phyloP scores from a whole-genome alignment of 345 rosid species.

The Pseudoturritis turrita region DNA sequence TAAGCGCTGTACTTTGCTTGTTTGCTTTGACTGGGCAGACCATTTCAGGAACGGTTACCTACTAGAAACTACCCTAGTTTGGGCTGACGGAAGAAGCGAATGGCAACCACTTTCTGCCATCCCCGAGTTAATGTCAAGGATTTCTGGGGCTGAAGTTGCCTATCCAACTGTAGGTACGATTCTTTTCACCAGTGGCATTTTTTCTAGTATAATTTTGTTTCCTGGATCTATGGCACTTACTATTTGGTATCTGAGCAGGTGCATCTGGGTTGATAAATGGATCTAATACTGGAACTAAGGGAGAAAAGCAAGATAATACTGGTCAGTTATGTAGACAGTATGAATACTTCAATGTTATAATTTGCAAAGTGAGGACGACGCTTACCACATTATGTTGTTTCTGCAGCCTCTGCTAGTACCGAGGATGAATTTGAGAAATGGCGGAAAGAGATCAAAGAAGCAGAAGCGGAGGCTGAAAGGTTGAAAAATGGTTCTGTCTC shows the following conservation, averaged over 20 bases:
- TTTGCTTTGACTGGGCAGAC: conserved; percentile 65
- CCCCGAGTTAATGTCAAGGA: conserved; percentile 52
- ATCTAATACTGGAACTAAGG: conserved; percentile 21
- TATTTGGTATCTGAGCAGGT: conserved; percentile 6
- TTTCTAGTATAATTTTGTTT: conserved; percentile 3
- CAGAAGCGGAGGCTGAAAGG: conserved; percentile 57
- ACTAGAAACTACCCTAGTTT: conserved; percentile 61
- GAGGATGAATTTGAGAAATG: conserved; percentile 87
- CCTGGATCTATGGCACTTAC: not conserved
- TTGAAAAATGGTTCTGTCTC: conserved; percentile 49
- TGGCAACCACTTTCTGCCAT: conserved; percentile 82
- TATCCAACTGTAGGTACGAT: conserved; percentile 42
- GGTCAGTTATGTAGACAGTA: conserved; percentile 11
- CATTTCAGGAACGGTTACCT: conserved; percentile 77
- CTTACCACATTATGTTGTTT: conserved; percentile 29
- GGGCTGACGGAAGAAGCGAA: conserved; percentile 81
- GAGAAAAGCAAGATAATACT: conserved; percentile 15
- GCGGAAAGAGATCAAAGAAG: conserved; percentile 75
- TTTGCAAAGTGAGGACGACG: not conserved
- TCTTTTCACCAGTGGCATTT: not conserved
- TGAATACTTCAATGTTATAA: not conserved
- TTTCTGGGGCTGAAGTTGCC: conserved; percentile 33
- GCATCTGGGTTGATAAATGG: conserved; percentile 16
- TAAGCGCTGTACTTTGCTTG: conserved; percentile 41
- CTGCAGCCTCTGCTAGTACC: conserved; percentile 44